These are phyloP conservation scores for Mallotus repandus DNA, from an alignment of 441 rosid genomes.

Conservation along the genomic window DNA sequence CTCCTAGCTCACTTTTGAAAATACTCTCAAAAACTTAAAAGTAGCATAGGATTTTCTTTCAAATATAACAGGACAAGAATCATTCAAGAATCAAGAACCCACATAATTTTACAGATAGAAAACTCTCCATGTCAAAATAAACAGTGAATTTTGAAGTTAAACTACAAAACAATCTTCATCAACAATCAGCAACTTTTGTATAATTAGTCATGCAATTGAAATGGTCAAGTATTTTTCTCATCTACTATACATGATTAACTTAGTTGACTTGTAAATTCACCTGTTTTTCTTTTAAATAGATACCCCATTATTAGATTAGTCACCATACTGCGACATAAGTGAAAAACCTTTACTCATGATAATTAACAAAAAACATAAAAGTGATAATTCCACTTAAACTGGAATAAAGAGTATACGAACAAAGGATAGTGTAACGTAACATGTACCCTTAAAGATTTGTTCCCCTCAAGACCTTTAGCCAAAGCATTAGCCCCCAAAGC, in stretches of 20 bases:
- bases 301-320: not conserved
- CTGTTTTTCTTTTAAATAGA: not conserved
- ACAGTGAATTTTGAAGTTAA: not conserved
- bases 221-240: not conserved
- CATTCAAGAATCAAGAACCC: not conserved
- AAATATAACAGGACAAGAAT: not conserved
- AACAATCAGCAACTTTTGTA: not conserved
- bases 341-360: slow-evolving; percentile 6
- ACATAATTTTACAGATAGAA: not conserved
- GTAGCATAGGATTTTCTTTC: not conserved
- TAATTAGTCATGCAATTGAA: not conserved
- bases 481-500: slow-evolving; percentile 95
- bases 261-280: not conserved
- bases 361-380: slow-evolving; percentile 5
- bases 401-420: not conserved
- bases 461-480: slow-evolving; percentile 87
- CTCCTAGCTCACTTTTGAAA: not conserved
- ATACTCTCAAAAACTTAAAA: not conserved
- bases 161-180: not conserved
- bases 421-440: slow-evolving; percentile 3
- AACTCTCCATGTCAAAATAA: not conserved
- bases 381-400: not conserved
- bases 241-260: not conserved
- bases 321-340: slow-evolving; percentile 1
- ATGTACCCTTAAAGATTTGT: slow-evolving; percentile 79